Evolutionary conservation across 345 rosid genomes (phyloP).

Genomic region (Stellera chamaejasme): DNA sequence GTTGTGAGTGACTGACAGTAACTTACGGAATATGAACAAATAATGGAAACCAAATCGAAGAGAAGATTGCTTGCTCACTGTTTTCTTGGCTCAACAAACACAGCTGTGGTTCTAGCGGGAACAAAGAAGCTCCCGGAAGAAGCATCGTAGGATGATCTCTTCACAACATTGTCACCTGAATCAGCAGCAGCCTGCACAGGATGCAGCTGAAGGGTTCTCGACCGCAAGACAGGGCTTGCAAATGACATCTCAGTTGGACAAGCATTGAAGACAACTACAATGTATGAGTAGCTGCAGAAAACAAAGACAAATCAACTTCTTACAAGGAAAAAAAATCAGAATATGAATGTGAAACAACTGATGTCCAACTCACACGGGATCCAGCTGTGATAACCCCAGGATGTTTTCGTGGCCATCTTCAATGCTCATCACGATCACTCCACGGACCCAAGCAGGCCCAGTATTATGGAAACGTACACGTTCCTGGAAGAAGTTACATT

Average conservation of each 20-base stretch:
- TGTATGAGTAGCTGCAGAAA: conserved; percentile 48
- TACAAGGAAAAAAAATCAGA: conserved; percentile 4
- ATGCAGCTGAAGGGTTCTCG: conserved; percentile 54
- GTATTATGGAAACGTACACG: conserved; percentile 70
- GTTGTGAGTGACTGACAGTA: not conserved
- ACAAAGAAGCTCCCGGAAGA: conserved; percentile 47
- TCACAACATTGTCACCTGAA: conserved; percentile 56
- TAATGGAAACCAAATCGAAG: not conserved
- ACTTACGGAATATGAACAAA: no score
- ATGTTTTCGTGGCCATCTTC: conserved; percentile 67
- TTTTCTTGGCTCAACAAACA: conserved; percentile 56
- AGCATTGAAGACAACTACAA: conserved; percentile 63
- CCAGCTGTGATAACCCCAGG: conserved; percentile 59
- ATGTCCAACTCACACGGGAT: conserved; percentile 47
- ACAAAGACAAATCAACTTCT: conserved; percentile 9
- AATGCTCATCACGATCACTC: conserved; percentile 78
- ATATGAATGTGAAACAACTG: not conserved
- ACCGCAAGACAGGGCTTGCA: conserved; percentile 29
- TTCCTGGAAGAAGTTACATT: conserved; percentile 25
- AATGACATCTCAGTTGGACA: conserved; percentile 56
- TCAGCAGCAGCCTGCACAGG: conserved; percentile 66
- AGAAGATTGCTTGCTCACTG: conserved; percentile 11
- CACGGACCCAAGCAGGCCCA: conserved; percentile 65
- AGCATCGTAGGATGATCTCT: conserved; percentile 50
- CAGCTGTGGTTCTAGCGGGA: conserved; percentile 60